A percentile compares a stretch with the other conserved stretches of the same genome.
phyloP scores from a whole-genome alignment of 257 asterid species.

The Rubia yunnanensis region DNA sequence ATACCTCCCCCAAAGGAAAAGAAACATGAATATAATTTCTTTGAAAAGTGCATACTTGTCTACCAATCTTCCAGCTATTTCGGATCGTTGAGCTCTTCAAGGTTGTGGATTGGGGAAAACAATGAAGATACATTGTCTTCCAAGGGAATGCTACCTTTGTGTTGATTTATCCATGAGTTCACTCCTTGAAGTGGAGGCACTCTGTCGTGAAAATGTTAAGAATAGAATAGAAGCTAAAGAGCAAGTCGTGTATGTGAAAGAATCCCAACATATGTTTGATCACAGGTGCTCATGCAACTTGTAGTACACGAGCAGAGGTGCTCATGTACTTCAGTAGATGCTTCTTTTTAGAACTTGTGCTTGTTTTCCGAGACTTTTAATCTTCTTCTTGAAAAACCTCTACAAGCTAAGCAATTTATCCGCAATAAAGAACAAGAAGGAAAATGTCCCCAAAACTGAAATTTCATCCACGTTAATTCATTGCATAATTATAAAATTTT shows the following conservation, averaged over 20 bases:
- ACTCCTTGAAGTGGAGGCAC: conserved; percentile 50
- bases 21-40: neutral
- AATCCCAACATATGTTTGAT: conserved; percentile 61
- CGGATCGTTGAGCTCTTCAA: conserved; percentile 51
- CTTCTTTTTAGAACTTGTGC: conserved; percentile 58
- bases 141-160: conserved; percentile 31
- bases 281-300: conserved; percentile 69
- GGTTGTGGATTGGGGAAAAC: conserved; percentile 35
- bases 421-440: conserved; percentile 20
- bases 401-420: conserved; percentile 72
- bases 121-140: conserved; percentile 31
- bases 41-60: neutral
- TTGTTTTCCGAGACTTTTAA: conserved; percentile 70
- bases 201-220: conserved; percentile 33
- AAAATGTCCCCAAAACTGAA: neutral
- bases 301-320: conserved; percentile 56
- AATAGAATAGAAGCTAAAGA: conserved; percentile 54
- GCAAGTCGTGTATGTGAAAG: conserved; percentile 64
- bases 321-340: conserved; percentile 42
- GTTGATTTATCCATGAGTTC: conserved; percentile 49
- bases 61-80: conserved; percentile 94
- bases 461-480: neutral
- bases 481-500: neutral
- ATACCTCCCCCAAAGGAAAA: neutral
- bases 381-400: conserved; percentile 77